Conservation (phyloP, 2,329 filamentous ascomycete species). For the Ceratocystis huliohia region DNA sequence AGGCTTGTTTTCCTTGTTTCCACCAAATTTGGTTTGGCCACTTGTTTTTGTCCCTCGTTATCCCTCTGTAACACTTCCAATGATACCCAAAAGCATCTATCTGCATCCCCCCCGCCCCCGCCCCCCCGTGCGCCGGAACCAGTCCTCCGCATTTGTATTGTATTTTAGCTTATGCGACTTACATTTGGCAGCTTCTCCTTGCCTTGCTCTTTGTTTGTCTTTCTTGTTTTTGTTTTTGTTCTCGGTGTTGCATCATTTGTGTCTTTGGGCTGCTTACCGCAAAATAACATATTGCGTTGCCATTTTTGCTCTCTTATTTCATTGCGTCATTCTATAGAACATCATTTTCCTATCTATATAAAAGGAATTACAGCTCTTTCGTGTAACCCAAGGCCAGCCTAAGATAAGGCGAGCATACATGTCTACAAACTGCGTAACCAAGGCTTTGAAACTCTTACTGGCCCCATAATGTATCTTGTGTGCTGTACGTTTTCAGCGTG, state of each 20-base stretch:
- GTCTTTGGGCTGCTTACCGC: neutral
- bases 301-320: neutral
- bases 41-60: neutral
- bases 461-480: too few relatives aligned
- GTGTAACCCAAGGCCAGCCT: neutral
- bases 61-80: neutral
- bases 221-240: neutral
- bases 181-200: neutral
- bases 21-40: neutral
- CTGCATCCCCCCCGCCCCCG: too few relatives aligned
- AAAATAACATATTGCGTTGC: neutral
- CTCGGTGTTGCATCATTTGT: neutral
- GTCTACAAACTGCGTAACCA: neutral
- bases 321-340: slow-evolving; percentile 1
- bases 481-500: too few relatives aligned
- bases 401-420: too few relatives aligned
- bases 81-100: slow-evolving; percentile 2
- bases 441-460: neutral
- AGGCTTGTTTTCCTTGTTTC: neutral
- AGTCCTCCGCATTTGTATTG: slow-evolving; percentile 5
- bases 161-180: slow-evolving; percentile 3
- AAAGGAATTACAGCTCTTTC: neutral
- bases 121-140: neutral
- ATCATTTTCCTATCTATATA: neutral
- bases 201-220: neutral